Evolutionary conservation across 148 eudicot genomes (phyloP), one percentile per base, ranked within the genome.

Genomic region (Drosera capensis): DNA sequence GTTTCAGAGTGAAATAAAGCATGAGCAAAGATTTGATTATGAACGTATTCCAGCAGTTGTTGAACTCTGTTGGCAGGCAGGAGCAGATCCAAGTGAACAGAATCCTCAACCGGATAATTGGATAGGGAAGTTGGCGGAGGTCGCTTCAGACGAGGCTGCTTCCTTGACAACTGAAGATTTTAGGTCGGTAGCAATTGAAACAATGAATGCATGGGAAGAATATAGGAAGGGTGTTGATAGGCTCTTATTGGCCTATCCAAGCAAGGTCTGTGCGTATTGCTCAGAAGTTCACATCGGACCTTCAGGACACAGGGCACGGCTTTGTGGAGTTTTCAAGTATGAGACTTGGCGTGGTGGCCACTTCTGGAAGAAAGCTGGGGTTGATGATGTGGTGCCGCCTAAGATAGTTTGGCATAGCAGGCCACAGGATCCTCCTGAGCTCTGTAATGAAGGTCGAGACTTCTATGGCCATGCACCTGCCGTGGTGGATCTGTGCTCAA

Each of bases 391-490:
- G 62, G 87, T 84, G 45, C 93, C 93, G 26, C 78, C 71, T 2
- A 92, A 76, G 38, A 29, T 76, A 23, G 85, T 64, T 46, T 90
- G 95, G 99, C 46, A 21, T 43, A 66, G 72, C 11, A 56, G 99
- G 35, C 78, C 78, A 44, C 99, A 85, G 23, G 95, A 90, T 67
- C 95, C 97, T 38, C 63, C 55, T 0, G 60, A 63, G 48, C 94
- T 90, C 26, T 12, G 58, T 5, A 58, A 90, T 35, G 69, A 65
- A 60, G 78, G 82, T 25, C 71, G 86, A 40, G 54, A 58, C 15
- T 85, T 65, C 51, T 90, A 90, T 48, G 99, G 99, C 22, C 95
- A 74, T 52, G 94, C 94, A 21, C 99, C 99, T 21, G 99, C 86
- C 36, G 82, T 85, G 46, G 88, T 92, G 51, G 95, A 76, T 64